Evolutionary conservation across 169 alveolate genomes (phyloP).

Genomic region (Cryptosporidium canis): DNA sequence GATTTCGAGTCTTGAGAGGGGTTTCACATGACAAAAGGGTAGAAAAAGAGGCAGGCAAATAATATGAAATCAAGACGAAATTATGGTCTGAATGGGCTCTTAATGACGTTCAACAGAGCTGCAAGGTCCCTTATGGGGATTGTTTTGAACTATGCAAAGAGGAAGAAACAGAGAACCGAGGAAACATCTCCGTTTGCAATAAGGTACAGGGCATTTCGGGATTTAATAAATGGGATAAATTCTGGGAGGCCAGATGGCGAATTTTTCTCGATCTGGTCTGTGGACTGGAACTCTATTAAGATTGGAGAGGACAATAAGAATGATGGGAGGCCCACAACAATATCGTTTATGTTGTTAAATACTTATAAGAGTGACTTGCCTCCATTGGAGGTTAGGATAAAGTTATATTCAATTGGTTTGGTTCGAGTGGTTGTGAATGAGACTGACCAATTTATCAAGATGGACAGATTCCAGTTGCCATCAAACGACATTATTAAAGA

Average conservation of each 20-base stretch:
- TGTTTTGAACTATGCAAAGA: constrained; percentile 18
- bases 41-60: background rate
- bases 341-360: constrained; percentile 32
- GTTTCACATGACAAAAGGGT: background rate
- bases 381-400: constrained; percentile 28
- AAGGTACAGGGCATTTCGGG: constrained; percentile 43
- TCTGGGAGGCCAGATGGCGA: background rate
- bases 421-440: constrained; percentile 35
- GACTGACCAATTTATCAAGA: constrained; percentile 18
- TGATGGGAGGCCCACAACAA: background rate
- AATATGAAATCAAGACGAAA: background rate
- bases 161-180: constrained; percentile 34
- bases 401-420: constrained; percentile 37
- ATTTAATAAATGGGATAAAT: background rate
- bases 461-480: constrained; percentile 15
- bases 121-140: constrained; percentile 37
- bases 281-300: constrained; percentile 7
- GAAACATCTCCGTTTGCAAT: constrained; percentile 65
- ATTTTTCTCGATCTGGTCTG: constrained; percentile 45
- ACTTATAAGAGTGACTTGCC: constrained; percentile 3
- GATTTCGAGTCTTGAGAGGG: background rate
- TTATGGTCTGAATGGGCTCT: background rate
- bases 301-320: constrained; percentile 23
- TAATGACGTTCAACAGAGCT: constrained; percentile 35
- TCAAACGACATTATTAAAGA: constrained; percentile 40